Evolutionary conservation across 2,329 filamentous ascomycete species (phyloP), one percentile per base, ranked within the genome.

Genomic region (Ceratocystis cubensis): DNA sequence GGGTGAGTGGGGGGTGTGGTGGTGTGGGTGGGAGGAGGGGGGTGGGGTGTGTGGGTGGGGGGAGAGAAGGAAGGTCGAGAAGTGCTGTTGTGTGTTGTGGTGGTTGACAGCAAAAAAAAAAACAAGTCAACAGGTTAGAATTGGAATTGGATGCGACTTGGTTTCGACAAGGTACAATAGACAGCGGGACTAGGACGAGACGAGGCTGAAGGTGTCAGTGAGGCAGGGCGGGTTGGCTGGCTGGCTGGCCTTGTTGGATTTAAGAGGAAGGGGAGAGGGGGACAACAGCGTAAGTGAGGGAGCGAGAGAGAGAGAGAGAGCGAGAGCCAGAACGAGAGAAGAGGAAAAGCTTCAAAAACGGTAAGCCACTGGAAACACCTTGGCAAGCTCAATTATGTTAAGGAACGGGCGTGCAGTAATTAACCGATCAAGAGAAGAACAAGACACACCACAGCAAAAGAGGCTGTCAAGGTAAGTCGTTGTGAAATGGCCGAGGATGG

Each of bases 131-230:
- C 37, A 15, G 10, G 37, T 30, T 37, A 37, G n/a, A 57, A 22
- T 66, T 56, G 65, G 56, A 61, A 53, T 37, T 48, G 56, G 44
- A n/a, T 44, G 48, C 64, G 64, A 46, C 28, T 20, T 61, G 48
- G 53, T 65, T 25, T 37, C 53, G 48, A 53, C 44, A 25, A 57
- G 45, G 53, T 46, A 63, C 33, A 46, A 45, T 20, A 48, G 25
- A 66, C 53, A 63, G 62, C 65, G 37, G 10, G 37, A 41, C 37
- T 13, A 5, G 37, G 10, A 41, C 37, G 13, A 41, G 37, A 15
- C 37, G 62, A 66, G 65, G 65, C 65, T 66, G 57, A 65, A 30
- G 41, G 33, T 65, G 25, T 61, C n/a, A 46, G 48, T 65, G 33
- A 65, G 50, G 44, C 48, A 44, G 56, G 62, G 37, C 37, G 22